phyloP scores from a whole-genome alignment of 2,329 filamentous ascomycete species.

The Alternaria postmessia region DNA sequence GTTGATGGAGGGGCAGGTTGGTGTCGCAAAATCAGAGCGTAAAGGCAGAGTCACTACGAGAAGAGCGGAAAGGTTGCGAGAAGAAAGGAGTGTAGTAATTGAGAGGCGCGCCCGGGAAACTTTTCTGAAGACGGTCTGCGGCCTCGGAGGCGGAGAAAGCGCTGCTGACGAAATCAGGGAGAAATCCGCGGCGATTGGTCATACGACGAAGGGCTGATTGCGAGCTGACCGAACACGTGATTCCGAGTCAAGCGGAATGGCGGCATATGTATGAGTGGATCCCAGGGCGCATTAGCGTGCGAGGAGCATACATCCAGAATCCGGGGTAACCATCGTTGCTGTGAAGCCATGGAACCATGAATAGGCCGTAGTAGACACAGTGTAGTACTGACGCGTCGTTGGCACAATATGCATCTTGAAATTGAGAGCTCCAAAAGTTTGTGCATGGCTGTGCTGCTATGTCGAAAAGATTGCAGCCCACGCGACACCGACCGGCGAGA shows the following conservation, averaged over 20 bases:
- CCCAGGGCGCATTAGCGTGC: constrained; percentile 11
- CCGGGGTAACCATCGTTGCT: constrained; percentile 12
- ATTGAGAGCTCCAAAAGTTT: not conserved
- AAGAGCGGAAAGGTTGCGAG: not conserved
- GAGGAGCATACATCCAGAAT: constrained; percentile 12
- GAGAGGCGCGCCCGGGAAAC: constrained; percentile 25
- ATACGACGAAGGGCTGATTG: constrained; percentile 8
- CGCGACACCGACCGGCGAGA: constrained; percentile 14
- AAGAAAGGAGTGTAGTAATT: not conserved
- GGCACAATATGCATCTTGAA: not conserved
- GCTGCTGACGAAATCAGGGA: constrained; percentile 17
- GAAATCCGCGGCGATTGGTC: constrained; percentile 20
- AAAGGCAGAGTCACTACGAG: not conserved
- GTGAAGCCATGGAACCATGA: not conserved
- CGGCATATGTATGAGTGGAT: constrained; percentile 10
- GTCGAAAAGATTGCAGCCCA: not conserved
- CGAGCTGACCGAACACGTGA: constrained; percentile 15
- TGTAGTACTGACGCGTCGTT: not conserved
- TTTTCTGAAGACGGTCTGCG: constrained; percentile 36
- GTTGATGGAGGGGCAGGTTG: constrained; percentile 4
- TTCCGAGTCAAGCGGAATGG: not conserved
- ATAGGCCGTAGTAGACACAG: not conserved
- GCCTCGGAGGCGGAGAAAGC: constrained; percentile 40
- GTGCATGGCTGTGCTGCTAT: not conserved
- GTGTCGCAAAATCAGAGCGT: not conserved